Evolutionary conservation across 208 protist genomes (phyloP).

Genomic region (Trypanosoma mega): DNA sequence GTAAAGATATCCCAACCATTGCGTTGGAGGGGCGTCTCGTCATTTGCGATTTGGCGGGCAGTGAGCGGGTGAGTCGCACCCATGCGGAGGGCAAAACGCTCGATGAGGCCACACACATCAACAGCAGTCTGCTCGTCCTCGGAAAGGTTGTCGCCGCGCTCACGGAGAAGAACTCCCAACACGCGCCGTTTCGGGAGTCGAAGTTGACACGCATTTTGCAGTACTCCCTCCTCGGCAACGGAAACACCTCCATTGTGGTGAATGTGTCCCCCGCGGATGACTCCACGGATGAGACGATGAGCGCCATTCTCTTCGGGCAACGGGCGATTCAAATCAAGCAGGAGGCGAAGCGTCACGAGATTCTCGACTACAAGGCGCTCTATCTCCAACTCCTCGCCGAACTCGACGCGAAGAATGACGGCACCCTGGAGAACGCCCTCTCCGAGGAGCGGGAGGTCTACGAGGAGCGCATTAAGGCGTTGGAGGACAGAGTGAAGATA

Average conservation of each 20-base stretch:
- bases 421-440: constrained; percentile 63
- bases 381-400: constrained; percentile 88
- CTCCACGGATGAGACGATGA: constrained; percentile 87
- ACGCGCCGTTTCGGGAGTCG: constrained; percentile 90
- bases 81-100: constrained; percentile 91
- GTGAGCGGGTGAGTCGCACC: constrained; percentile 93
- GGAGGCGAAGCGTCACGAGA: constrained; percentile 87
- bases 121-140: constrained; percentile 93
- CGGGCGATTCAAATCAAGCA: constrained; percentile 93
- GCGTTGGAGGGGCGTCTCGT: constrained; percentile 89
- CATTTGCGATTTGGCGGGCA: constrained; percentile 97
- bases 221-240: constrained; percentile 90
- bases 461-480: constrained; percentile 62
- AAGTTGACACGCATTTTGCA: constrained; percentile 95
- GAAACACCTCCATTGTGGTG: constrained; percentile 88
- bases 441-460: constrained; percentile 72
- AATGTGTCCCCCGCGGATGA: constrained; percentile 86
- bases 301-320: constrained; percentile 89
- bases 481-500: constrained; percentile 61
- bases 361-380: constrained; percentile 89
- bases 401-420: constrained; percentile 84
- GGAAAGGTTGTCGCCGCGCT: constrained; percentile 87
- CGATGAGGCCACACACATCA: constrained; percentile 96
- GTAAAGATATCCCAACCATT: constrained; percentile 24
- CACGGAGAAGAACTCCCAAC: constrained; percentile 75